phyloP scores from a whole-genome alignment of 2,329 filamentous ascomycete species.

The Neonectria faginata region DNA sequence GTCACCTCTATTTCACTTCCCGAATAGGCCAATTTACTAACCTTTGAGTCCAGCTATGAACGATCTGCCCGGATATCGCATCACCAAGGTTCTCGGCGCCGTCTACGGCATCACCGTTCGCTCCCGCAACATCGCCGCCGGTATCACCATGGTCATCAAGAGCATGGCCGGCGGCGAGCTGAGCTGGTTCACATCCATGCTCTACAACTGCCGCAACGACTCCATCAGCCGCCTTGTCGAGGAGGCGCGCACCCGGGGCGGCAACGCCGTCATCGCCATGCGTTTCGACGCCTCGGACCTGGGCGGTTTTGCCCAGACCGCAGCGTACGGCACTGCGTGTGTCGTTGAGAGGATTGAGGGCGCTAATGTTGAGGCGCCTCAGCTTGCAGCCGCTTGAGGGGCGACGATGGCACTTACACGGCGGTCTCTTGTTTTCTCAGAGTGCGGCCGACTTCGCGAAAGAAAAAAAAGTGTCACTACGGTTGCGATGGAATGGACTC shows the following conservation, averaged over 20 bases:
- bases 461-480: not conserved
- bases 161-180: slow-evolving; percentile 70
- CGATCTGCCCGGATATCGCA: slow-evolving; percentile 70
- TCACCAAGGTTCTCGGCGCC: slow-evolving; percentile 67
- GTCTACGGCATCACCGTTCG: slow-evolving; percentile 69
- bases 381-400: slow-evolving; percentile 33
- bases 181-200: slow-evolving; percentile 68
- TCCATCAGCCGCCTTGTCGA: slow-evolving; percentile 67
- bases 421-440: not conserved
- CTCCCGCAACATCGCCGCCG: slow-evolving; percentile 68
- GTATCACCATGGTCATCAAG: slow-evolving; percentile 67
- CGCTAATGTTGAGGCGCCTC: slow-evolving; percentile 39
- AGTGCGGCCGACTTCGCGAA: not conserved
- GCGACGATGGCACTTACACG: not conserved
- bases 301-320: slow-evolving; percentile 67
- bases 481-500: not conserved
- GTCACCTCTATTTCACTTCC: slow-evolving; percentile 7
- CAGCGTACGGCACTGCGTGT: slow-evolving; percentile 70
- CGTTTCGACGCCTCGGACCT: slow-evolving; percentile 69
- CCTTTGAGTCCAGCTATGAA: slow-evolving; percentile 62
- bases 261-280: slow-evolving; percentile 70
- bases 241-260: slow-evolving; percentile 68
- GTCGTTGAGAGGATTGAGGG: slow-evolving; percentile 67
- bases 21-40: not conserved
- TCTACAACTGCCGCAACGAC: slow-evolving; percentile 69